Conservation (phyloP, 1,284 basidiomycete genomes). For the Bondarzewia mesenterica region DNA sequence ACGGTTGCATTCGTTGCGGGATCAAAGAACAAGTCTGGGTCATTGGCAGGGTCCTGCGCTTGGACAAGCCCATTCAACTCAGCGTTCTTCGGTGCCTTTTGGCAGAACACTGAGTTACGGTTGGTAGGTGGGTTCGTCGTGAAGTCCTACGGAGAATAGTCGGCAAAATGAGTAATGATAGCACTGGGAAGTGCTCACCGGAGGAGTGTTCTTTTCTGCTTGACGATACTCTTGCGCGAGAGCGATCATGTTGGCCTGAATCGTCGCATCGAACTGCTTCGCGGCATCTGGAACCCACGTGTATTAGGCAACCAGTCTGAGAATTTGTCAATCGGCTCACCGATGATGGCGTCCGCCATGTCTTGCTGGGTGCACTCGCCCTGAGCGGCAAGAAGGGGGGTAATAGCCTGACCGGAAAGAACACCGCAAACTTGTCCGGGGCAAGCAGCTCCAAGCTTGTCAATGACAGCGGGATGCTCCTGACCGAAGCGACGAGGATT, state of each 20-base stretch:
- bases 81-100: conserved; percentile 28
- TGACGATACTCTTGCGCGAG: conserved; percentile 50
- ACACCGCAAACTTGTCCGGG: conserved; percentile 41
- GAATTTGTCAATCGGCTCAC: conserved; percentile 21
- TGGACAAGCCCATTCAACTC: conserved; percentile 33
- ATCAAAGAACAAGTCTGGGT: conserved; percentile 46
- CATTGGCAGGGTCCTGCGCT: conserved; percentile 32
- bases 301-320: too few relatives aligned
- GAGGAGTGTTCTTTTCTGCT: conserved; percentile 57
- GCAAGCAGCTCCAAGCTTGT: conserved; percentile 39
- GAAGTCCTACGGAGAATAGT: conserved; percentile 34
- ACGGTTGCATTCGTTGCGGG: conserved; percentile 37
- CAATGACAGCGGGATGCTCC: conserved; percentile 40
- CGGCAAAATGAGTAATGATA: not conserved
- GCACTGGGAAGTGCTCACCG: conserved; percentile 25
- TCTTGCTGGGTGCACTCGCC: conserved; percentile 55
- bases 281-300: conserved; percentile 42
- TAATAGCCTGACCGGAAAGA: conserved; percentile 37
- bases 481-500: conserved; percentile 48
- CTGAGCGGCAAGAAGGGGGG: conserved; percentile 47
- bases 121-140: conserved; percentile 39
- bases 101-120: conserved; percentile 35
- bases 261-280: conserved; percentile 42
- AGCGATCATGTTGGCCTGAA: conserved; percentile 43
- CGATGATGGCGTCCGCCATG: conserved; percentile 50